Evolutionary conservation across 805 yeast species (phyloP).

Genomic region (Grigorovia transvaalensis): DNA sequence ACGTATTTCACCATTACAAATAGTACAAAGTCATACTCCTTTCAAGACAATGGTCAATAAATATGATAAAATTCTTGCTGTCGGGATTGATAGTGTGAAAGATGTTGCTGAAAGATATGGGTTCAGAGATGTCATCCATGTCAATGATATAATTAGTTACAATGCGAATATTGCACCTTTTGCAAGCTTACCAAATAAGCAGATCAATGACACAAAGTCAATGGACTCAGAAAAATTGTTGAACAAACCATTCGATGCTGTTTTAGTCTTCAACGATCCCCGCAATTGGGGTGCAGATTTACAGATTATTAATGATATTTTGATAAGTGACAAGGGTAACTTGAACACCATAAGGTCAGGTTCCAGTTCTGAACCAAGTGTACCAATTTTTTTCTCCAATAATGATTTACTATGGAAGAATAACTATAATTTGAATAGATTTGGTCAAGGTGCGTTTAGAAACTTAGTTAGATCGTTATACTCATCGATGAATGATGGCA

Average conservation of each 20-base stretch:
- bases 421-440: slow-evolving; percentile 63
- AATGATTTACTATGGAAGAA: slow-evolving; percentile 85
- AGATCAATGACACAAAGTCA: slow-evolving; percentile 32
- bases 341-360: slow-evolving; percentile 48
- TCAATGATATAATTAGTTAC: slow-evolving; percentile 57
- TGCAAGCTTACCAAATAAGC: slow-evolving; percentile 57
- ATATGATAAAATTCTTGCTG: slow-evolving; percentile 57
- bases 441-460: slow-evolving; percentile 87
- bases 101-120: slow-evolving; percentile 70
- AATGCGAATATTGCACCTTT: slow-evolving; percentile 57
- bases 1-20: slow-evolving; percentile 45
- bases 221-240: slow-evolving; percentile 16
- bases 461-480: slow-evolving; percentile 52
- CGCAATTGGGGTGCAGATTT: slow-evolving; percentile 79
- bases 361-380: slow-evolving; percentile 35
- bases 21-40: slow-evolving; percentile 86
- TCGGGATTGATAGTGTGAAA: slow-evolving; percentile 68
- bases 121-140: slow-evolving; percentile 60
- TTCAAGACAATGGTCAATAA: slow-evolving; percentile 47
- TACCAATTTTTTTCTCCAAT: slow-evolving; percentile 73
- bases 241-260: slow-evolving; percentile 50
- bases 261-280: slow-evolving; percentile 80
- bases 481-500: slow-evolving; percentile 38
- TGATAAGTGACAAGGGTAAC: slow-evolving; percentile 52
- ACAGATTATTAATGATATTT: slow-evolving; percentile 64